Conservation (phyloP, 805 yeast species). For the Ogataea nonfermentans region DNA sequence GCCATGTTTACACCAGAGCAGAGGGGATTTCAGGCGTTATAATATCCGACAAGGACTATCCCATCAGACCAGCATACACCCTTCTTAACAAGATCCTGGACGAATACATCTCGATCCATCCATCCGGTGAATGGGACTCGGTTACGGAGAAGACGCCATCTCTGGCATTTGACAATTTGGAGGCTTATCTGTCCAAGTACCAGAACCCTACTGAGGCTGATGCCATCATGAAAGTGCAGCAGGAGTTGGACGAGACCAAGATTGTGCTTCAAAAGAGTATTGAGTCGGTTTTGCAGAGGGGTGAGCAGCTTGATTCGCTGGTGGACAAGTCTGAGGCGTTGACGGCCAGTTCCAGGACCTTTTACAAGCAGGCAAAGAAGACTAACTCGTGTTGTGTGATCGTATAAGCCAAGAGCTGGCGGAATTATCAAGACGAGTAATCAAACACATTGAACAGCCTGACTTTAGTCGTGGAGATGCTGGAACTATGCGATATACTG, state of each 20-base stretch:
- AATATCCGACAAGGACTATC: conserved; percentile 93
- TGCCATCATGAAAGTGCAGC: conserved; percentile 94
- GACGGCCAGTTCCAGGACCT: conserved; percentile 84
- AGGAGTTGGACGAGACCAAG: conserved; percentile 96
- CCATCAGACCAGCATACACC: conserved; percentile 94
- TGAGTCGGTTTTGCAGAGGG: conserved; percentile 90
- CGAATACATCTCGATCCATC: conserved; percentile 83
- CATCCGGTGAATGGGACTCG: conserved; percentile 65
- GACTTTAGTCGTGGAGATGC: too few species aligned
- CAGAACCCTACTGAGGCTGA: conserved; percentile 98
- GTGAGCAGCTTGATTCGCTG: conserved; percentile 90
- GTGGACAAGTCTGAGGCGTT: conserved; percentile 95
- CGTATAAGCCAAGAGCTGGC: conserved; percentile 39
- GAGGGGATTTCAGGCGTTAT: conserved; percentile 93
- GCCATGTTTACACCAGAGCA: conserved; percentile 85
- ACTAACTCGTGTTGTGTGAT: conserved; percentile 86
- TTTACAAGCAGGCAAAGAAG: conserved; percentile 95
- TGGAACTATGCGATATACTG: too few species aligned
- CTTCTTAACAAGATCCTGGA: conserved; percentile 86
- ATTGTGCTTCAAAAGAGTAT: conserved; percentile 94
- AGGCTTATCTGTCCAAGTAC: conserved; percentile 71
- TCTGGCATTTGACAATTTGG: conserved; percentile 59
- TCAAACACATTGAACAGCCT: too few species aligned
- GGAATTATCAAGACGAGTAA: too few species aligned
- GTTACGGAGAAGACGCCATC: conserved; percentile 44